Evolutionary conservation across 257 asterid species (phyloP).

Genomic region (Solanum gracilifrons): DNA sequence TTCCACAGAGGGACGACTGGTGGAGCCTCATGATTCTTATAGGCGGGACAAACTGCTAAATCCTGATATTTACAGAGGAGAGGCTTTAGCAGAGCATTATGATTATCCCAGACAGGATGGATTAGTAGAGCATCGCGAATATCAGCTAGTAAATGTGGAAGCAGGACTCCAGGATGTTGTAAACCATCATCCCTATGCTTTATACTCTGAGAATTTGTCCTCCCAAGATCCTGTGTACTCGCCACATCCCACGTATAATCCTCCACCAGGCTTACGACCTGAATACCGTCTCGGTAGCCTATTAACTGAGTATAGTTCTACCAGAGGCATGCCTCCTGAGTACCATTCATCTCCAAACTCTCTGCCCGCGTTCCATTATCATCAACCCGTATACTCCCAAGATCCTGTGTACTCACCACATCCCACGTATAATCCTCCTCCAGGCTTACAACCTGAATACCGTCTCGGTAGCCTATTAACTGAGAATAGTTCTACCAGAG

Average conservation of each 20-base stretch:
- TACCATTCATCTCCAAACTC: constrained; percentile 7
- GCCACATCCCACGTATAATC: constrained; percentile 15
- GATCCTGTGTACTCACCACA: constrained; percentile 19
- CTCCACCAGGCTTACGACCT: constrained; percentile 15
- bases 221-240: constrained; percentile 22
- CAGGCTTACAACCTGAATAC: constrained; percentile 20
- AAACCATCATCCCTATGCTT: constrained; percentile 19
- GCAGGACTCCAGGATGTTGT: constrained; percentile 11
- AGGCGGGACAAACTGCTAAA: neutral
- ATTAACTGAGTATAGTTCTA: constrained; percentile 1
- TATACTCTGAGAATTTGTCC: constrained; percentile 17
- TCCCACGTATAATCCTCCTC: constrained; percentile 16
- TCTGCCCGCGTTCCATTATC: neutral
- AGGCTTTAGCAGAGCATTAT: constrained; percentile 13
- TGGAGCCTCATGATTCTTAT: constrained; percentile 11
- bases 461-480: constrained; percentile 6
- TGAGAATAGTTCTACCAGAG: constrained; percentile 6
- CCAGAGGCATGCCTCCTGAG: constrained; percentile 3
- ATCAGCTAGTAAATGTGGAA: constrained; percentile 2
- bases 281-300: constrained; percentile 17
- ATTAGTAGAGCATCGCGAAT: neutral
- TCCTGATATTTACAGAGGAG: constrained; percentile 10
- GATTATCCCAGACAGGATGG: constrained; percentile 2
- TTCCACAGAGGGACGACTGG: constrained; percentile 16
- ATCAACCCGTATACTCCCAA: neutral